These are phyloP conservation scores for Lepidium aucheri DNA, from an alignment of 345 rosid genomes.

Conservation along the genomic window DNA sequence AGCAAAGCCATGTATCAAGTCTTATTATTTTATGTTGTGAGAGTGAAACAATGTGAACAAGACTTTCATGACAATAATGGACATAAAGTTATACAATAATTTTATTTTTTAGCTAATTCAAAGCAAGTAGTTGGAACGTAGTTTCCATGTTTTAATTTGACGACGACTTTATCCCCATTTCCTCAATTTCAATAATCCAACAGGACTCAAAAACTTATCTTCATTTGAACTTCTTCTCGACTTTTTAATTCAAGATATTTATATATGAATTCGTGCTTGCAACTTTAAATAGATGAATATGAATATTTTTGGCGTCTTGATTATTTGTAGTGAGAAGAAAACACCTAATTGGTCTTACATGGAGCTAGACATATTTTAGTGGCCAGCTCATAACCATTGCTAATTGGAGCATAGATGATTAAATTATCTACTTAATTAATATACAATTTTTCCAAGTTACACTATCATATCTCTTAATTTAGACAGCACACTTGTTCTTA, in stretches of 20 bases:
- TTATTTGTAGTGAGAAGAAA: not conserved
- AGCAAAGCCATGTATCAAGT: slow-evolving; percentile 13
- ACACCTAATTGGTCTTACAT: not conserved
- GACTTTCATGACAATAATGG: slow-evolving; percentile 8
- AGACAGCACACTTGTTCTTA: not conserved
- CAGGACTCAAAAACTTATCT: not conserved
- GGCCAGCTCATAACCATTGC: not conserved
- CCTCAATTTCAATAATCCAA: not conserved
- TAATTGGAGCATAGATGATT: not conserved
- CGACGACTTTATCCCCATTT: slow-evolving; percentile 7
- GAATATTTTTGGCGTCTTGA: not conserved
- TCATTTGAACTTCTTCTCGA: not conserved
- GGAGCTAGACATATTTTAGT: not conserved
- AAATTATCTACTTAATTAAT: not conserved
- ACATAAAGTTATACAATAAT: not conserved
- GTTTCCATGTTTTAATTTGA: slow-evolving; percentile 3
- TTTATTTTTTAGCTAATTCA: not conserved
- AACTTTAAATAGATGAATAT: not conserved
- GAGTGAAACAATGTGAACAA: not conserved
- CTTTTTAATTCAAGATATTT: not conserved
- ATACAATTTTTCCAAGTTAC: not conserved
- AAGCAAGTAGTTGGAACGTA: slow-evolving; percentile 19
- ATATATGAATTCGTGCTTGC: slow-evolving; percentile 1
- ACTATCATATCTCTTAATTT: not conserved
- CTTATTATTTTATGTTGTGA: slow-evolving; percentile 8